A percentile compares a stretch with the other conserved stretches of the same genome.
These are phyloP conservation scores for Roridomyces roridus DNA, from an alignment of 768 basidiomycete genomes.

Conservation along the genomic window DNA sequence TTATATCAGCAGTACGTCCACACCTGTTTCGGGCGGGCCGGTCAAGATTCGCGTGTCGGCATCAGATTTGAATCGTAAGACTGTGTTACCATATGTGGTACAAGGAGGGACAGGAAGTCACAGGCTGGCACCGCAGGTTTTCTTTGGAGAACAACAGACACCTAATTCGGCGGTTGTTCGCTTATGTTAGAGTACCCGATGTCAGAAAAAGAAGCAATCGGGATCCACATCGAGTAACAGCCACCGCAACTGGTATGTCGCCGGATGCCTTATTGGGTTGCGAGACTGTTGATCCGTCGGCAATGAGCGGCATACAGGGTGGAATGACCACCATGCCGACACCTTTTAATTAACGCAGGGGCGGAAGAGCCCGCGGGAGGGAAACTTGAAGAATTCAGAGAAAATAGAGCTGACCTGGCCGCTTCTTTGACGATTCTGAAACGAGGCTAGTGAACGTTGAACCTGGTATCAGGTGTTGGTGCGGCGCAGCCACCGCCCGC, in stretches of 20 bases:
- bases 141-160: no score
- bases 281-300: background rate
- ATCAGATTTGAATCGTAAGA: no score
- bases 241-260: background rate
- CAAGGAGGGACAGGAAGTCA: no score
- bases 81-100: no score
- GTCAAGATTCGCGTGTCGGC: no score
- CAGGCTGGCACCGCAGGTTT: no score
- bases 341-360: constrained; percentile 8
- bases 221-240: background rate
- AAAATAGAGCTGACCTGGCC: no score
- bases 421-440: background rate
- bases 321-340: constrained; percentile 1
- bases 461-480: background rate
- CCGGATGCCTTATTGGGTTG: constrained; percentile 3
- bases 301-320: constrained; percentile 1
- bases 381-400: background rate
- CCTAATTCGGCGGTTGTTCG: no score
- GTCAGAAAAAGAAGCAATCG: background rate
- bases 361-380: background rate
- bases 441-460: background rate
- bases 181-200: background rate
- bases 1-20: background rate
- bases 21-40: no score
- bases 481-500: background rate